Evolutionary conservation across 192 early-diverging fungal genomes (phyloP).

Genomic region (Entomortierella parvispora): DNA sequence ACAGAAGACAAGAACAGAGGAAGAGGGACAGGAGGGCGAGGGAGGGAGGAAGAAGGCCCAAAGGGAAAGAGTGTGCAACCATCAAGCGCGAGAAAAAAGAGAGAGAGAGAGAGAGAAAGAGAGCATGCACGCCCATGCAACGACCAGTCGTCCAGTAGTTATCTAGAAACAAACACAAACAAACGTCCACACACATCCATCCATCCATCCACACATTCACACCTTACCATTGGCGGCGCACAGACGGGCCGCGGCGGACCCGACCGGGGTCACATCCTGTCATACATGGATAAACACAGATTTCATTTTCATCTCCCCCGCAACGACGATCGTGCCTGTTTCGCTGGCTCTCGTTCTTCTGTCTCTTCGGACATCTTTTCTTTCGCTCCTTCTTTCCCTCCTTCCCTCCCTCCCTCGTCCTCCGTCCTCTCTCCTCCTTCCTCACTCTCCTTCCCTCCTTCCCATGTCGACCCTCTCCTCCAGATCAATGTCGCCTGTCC

Average conservation of each 20-base stretch:
- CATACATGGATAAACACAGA: too few relatives aligned
- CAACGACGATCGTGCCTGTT: too few relatives aligned
- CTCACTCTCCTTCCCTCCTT: neutral
- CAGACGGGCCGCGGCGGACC: too few relatives aligned
- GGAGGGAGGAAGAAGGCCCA: neutral
- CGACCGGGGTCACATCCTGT: too few relatives aligned
- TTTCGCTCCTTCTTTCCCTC: neutral
- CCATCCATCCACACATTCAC: too few relatives aligned
- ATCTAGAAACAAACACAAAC: neutral
- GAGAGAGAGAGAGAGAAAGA: slow-evolving; percentile 2
- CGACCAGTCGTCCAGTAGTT: too few relatives aligned
- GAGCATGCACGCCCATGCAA: neutral
- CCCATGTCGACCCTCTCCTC: slow-evolving; percentile 4
- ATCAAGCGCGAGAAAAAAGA: neutral
- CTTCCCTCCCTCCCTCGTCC: neutral
- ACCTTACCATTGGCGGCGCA: too few relatives aligned
- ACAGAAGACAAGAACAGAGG: slow-evolving; percentile 1
- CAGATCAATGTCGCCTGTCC: too few relatives aligned
- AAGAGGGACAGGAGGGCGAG: neutral
- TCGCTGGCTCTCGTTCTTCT: neutral
- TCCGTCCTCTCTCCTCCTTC: slow-evolving; percentile 2
- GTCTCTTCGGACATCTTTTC: neutral
- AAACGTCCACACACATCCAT: neutral
- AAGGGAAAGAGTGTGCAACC: neutral
- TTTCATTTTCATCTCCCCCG: too few relatives aligned